These are phyloP conservation scores for Phaseolus coccineus DNA, from an alignment of 331 rosid species.

Conservation along the genomic window DNA sequence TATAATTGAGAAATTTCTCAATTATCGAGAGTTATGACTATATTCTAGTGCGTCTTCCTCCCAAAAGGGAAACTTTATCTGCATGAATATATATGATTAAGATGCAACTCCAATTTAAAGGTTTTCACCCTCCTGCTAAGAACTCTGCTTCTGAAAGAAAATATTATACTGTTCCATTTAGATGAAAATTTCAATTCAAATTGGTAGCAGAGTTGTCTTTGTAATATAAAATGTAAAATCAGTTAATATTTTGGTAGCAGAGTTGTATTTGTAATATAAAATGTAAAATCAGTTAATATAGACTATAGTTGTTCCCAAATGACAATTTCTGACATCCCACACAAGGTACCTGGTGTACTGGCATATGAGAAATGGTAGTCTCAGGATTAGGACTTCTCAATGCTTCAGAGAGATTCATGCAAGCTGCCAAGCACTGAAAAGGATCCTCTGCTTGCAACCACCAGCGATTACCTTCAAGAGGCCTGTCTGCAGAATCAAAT, in stretches of 20 bases:
- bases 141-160: neutral
- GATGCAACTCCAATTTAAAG: conserved; percentile 22
- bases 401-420: conserved; percentile 80
- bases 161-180: conserved; percentile 8
- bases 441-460: conserved; percentile 98
- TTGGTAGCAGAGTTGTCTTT: neutral
- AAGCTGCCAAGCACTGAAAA: conserved; percentile 87
- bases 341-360: conserved; percentile 85
- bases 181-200: conserved; percentile 24
- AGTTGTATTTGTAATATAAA: neutral
- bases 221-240: conserved; percentile 12
- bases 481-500: conserved; percentile 81
- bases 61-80: neutral
- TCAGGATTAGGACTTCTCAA: conserved; percentile 88
- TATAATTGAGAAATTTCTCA: conserved; percentile 8
- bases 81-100: conserved; percentile 11
- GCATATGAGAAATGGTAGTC: conserved; percentile 75
- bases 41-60: neutral
- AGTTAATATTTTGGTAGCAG: conserved; percentile 15
- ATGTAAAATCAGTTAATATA: conserved; percentile 27
- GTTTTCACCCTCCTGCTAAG: neutral
- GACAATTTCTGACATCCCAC: conserved; percentile 15
- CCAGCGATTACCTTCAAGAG: conserved; percentile 91
- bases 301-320: conserved; percentile 5
- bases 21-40: neutral